Evolutionary conservation across 495 filamentous ascomycete genomes (phyloP).

Genomic region (Ramalina peruviana): DNA sequence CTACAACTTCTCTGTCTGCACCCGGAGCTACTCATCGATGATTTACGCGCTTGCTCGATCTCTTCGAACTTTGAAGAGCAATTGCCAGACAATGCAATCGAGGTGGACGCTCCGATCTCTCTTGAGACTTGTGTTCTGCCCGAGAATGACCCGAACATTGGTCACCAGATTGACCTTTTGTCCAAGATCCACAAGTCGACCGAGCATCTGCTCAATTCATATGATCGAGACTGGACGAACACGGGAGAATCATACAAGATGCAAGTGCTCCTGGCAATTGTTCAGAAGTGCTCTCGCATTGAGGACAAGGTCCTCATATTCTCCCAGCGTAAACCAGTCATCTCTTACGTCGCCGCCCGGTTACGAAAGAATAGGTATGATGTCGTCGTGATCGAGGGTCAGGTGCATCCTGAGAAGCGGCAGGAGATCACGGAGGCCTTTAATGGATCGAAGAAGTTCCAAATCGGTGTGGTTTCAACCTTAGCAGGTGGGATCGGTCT

Average conservation of each 20-base stretch:
- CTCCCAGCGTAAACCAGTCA: conserved; percentile 52
- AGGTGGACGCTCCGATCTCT: too few relatives aligned
- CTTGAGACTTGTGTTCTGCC: too few relatives aligned
- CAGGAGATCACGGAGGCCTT: conserved; percentile 51
- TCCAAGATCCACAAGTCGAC: too few relatives aligned
- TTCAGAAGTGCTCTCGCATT: conserved; percentile 41
- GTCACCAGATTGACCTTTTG: too few relatives aligned
- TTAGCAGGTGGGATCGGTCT: conserved; percentile 67
- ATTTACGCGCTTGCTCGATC: background rate
- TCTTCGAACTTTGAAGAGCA: background rate
- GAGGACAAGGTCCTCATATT: conserved; percentile 68
- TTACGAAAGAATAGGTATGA: conserved; percentile 31
- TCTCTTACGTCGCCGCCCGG: conserved; percentile 51
- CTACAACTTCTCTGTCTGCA: conserved; percentile 64
- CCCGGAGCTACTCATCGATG: conserved; percentile 28
- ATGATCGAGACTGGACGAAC: too few relatives aligned
- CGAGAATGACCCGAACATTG: too few relatives aligned
- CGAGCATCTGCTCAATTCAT: too few relatives aligned
- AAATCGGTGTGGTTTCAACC: conserved; percentile 71
- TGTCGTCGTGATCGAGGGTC: conserved; percentile 49
- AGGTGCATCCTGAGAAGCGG: conserved; percentile 34
- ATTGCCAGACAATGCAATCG: background rate
- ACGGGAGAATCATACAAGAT: conserved; percentile 46
- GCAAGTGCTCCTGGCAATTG: conserved; percentile 47
- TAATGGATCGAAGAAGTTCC: conserved; percentile 29